Conservation (phyloP, 1,284 basidiomycete genomes). For the Stygiomarasmius scandens region DNA sequence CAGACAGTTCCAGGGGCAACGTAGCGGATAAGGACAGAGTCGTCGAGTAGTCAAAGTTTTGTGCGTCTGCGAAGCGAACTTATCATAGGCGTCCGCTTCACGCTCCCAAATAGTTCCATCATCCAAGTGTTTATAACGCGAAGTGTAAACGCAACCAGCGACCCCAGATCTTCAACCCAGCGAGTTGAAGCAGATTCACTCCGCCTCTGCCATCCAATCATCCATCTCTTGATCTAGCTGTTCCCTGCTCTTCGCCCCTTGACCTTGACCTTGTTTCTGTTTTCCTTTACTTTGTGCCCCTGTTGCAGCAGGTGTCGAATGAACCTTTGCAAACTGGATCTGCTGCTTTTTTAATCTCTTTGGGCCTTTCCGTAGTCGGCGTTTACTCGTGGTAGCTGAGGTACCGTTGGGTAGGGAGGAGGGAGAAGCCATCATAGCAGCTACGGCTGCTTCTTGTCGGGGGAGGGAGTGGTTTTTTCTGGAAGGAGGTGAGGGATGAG, state of each 20-base stretch:
- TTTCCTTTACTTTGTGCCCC: conserved; percentile 2
- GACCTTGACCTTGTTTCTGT: too few relatives aligned
- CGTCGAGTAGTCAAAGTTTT: too few relatives aligned
- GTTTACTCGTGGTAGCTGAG: conserved; percentile 16
- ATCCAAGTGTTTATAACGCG: too few relatives aligned
- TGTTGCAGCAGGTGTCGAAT: not conserved
- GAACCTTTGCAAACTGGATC: conserved; percentile 8
- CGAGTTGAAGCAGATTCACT: too few relatives aligned
- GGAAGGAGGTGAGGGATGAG: not conserved
- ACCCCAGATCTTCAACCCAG: too few relatives aligned
- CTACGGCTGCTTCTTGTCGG: conserved; percentile 18
- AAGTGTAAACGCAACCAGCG: too few relatives aligned
- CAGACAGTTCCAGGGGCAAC: too few relatives aligned
- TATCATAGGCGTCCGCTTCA: too few relatives aligned
- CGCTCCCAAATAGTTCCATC: too few relatives aligned
- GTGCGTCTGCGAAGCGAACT: too few relatives aligned
- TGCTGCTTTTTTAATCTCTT: conserved; percentile 61
- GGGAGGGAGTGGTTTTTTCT: conserved; percentile 14
- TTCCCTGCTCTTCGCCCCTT: conserved; percentile 34
- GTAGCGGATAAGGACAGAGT: too few relatives aligned
- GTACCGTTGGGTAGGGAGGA: conserved; percentile 14
- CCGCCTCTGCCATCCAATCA: conserved; percentile 42
- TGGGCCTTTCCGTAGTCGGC: conserved; percentile 54
- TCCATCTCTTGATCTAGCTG: conserved; percentile 75
- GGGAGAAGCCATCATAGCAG: conserved; percentile 24